Conservation (phyloP, 192 early-diverging fungal genomes). For the Dissophora ornata region DNA sequence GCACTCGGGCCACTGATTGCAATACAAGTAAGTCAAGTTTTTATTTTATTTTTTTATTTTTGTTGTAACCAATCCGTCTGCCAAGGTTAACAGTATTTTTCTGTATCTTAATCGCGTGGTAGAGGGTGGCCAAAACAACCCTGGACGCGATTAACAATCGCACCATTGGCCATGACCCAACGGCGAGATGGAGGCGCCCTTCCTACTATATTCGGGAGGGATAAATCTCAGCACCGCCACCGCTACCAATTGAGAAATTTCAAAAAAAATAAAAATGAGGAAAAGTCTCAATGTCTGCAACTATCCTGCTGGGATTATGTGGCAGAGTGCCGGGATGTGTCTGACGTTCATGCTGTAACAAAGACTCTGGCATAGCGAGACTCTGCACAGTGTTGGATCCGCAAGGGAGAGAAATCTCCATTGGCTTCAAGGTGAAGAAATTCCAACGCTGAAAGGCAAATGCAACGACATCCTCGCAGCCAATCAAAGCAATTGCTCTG, state of each 20-base stretch:
- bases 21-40: not conserved
- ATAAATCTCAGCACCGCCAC: constrained; percentile 2
- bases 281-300: no score
- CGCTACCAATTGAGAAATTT: not conserved
- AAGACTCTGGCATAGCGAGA: no score
- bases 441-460: no score
- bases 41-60: not conserved
- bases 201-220: constrained; percentile 4
- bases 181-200: constrained; percentile 1
- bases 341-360: no score
- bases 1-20: constrained; percentile 11
- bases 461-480: no score
- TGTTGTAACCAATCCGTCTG: not conserved
- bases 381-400: no score
- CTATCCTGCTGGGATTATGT: no score
- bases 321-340: no score
- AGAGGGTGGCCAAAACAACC: not conserved
- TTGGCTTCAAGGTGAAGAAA: no score
- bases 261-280: no score
- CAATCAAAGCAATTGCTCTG: no score
- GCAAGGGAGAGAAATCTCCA: no score
- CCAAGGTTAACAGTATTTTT: not conserved
- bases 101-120: not conserved
- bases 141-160: constrained; percentile 5
- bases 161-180: not conserved